phyloP scores from a whole-genome alignment of 306 rosid species.

The Dryas alaskensis region DNA sequence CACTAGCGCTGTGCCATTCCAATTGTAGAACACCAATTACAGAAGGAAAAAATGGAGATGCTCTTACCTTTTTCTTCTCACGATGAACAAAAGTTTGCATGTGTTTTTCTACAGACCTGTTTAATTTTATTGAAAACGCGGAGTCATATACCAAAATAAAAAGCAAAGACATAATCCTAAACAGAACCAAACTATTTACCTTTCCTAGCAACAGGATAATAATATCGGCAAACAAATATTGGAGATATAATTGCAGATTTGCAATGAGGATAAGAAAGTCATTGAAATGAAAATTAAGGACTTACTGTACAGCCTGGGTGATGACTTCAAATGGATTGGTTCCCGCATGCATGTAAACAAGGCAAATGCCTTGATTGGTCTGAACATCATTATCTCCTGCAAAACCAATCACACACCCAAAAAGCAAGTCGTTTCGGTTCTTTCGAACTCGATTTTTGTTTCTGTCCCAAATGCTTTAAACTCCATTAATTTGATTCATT shows the following conservation, averaged over 20 bases:
- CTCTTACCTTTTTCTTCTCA: constrained; percentile 80
- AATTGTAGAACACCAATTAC: neutral
- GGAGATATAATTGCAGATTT: neutral
- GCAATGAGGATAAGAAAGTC: neutral
- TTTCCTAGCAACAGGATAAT: neutral
- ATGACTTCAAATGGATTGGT: constrained; percentile 90
- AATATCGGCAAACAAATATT: neutral
- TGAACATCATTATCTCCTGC: constrained; percentile 83
- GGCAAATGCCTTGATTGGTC: constrained; percentile 82
- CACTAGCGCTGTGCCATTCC: neutral
- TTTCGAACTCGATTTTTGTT: constrained; percentile 36
- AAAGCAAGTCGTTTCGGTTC: constrained; percentile 48
- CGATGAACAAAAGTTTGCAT: constrained; percentile 83
- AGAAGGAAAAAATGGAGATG: neutral
- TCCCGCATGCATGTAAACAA: constrained; percentile 93
- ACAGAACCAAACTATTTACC: neutral
- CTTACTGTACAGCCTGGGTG: constrained; percentile 84
- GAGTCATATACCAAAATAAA: constrained; percentile 15
- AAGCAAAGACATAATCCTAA: neutral
- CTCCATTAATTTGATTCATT: constrained; percentile 54
- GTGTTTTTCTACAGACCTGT: constrained; percentile 81
- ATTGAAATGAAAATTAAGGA: neutral
- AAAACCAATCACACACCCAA: constrained; percentile 71
- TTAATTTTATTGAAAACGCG: constrained; percentile 8
- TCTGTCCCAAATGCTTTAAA: constrained; percentile 51